These are phyloP conservation scores for Escallonia herrerae DNA, from an alignment of 129 eudicot genomes.

Conservation along the genomic window DNA sequence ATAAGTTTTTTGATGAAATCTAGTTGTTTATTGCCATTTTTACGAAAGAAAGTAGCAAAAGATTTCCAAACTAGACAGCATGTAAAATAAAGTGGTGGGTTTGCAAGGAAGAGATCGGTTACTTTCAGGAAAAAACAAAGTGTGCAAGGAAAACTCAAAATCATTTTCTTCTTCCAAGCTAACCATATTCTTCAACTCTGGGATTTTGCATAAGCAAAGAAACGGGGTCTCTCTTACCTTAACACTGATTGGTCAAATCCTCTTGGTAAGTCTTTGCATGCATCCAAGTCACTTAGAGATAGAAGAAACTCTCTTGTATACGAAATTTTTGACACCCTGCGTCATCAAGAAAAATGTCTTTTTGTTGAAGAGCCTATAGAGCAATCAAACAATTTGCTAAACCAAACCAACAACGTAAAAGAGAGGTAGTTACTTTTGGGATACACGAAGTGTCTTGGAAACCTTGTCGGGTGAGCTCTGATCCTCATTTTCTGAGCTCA, in stretches of 20 bases:
- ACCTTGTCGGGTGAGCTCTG: constrained; percentile 30
- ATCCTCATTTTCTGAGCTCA: constrained; percentile 70
- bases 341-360: constrained; percentile 10
- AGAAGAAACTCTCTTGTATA: constrained; percentile 74
- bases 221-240: constrained; percentile 32
- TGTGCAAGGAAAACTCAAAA: no score
- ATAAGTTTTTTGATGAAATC: no score
- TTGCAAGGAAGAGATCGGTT: no score
- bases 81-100: no score
- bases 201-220: background rate
- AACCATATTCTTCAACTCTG: no score
- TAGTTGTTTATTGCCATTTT: no score
- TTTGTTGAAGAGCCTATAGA: background rate
- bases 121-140: no score
- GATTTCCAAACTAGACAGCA: no score
- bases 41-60: no score
- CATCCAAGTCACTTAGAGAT: constrained; percentile 65
- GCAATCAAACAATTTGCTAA: constrained; percentile 1
- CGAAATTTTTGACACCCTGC: constrained; percentile 50
- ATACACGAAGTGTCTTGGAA: constrained; percentile 17
- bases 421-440: constrained; percentile 37
- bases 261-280: constrained; percentile 61
- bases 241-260: constrained; percentile 59
- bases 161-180: no score
- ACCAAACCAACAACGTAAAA: background rate